Evolutionary conservation across 2,329 filamentous ascomycete genomes (phyloP).

Genomic region (Aciculosporium take): DNA sequence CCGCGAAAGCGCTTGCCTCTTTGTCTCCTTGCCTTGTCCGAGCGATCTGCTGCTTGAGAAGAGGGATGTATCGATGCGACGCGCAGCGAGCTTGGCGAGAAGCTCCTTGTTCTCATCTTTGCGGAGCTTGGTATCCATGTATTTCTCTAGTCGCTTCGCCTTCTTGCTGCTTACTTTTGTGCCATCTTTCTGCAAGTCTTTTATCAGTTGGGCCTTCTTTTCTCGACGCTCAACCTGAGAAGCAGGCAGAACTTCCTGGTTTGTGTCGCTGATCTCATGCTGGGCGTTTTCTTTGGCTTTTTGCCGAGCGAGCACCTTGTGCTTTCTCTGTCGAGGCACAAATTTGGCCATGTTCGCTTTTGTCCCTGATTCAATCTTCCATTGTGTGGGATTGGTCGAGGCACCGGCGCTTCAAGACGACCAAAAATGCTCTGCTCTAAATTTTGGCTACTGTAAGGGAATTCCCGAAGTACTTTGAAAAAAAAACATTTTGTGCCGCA

Average conservation of each 20-base stretch:
- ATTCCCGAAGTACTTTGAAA: too few relatives aligned
- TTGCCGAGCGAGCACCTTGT: slow-evolving; percentile 52
- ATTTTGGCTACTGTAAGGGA: too few relatives aligned
- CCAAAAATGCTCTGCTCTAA: neutral
- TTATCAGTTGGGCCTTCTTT: slow-evolving; percentile 40
- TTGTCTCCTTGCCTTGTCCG: slow-evolving; percentile 57
- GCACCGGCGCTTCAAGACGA: slow-evolving; percentile 12
- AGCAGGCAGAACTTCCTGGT: slow-evolving; percentile 21
- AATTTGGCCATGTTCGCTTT: slow-evolving; percentile 36
- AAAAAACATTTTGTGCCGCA: slow-evolving; percentile 20
- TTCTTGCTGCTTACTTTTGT: slow-evolving; percentile 49
- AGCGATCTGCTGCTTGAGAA: slow-evolving; percentile 67
- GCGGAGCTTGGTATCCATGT: slow-evolving; percentile 76
- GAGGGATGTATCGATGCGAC: slow-evolving; percentile 68
- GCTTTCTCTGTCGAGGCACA: slow-evolving; percentile 51
- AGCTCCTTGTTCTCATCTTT: slow-evolving; percentile 85
- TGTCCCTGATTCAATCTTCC: neutral
- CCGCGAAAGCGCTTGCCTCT: slow-evolving; percentile 50
- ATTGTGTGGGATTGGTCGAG: neutral
- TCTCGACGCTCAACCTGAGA: slow-evolving; percentile 37
- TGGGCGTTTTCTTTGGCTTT: slow-evolving; percentile 30
- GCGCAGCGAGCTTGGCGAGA: slow-evolving; percentile 65
- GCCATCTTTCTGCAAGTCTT: slow-evolving; percentile 36
- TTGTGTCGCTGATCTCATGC: slow-evolving; percentile 24
- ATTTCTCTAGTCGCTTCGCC: slow-evolving; percentile 52